Percentiles rank a stretch among this genome's conserved stretches.
These are phyloP conservation scores for Neonectria sp. DNA, from an alignment of 2,329 filamentous ascomycete genomes.

Conservation along the genomic window DNA sequence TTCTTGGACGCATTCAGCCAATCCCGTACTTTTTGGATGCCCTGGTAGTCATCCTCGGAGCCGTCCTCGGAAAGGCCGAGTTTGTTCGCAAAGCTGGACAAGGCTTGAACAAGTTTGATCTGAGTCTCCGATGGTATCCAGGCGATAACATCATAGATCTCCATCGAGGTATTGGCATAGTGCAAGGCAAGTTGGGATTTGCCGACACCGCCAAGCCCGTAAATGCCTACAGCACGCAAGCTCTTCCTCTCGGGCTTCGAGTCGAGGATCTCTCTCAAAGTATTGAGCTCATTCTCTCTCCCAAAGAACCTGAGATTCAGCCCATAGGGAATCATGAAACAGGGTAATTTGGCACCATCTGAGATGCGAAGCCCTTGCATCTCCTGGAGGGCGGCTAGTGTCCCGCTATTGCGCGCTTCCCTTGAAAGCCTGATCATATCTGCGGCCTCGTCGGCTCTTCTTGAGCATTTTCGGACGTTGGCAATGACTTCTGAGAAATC, in stretches of 20 bases:
- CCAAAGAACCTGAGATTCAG: constrained; percentile 11
- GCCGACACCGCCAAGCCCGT: constrained; percentile 21
- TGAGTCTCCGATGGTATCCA: constrained; percentile 23
- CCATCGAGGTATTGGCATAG: constrained; percentile 21
- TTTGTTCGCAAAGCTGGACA: constrained; percentile 18
- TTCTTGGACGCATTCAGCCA: constrained; percentile 20
- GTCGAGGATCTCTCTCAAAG: background rate
- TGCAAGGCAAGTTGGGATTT: constrained; percentile 27
- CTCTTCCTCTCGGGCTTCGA: background rate
- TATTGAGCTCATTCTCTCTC: constrained; percentile 1
- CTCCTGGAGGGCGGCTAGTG: constrained; percentile 1
- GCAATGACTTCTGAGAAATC: constrained; percentile 6
- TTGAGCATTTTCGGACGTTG: background rate
- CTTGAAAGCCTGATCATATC: background rate
- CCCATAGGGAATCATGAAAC: constrained; percentile 3
- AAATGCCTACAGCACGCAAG: constrained; percentile 5
- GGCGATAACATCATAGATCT: constrained; percentile 23
- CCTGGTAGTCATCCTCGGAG: constrained; percentile 4
- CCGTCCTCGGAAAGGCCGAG: constrained; percentile 18
- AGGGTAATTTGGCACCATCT: background rate
- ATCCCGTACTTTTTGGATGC: constrained; percentile 17
- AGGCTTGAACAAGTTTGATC: constrained; percentile 23
- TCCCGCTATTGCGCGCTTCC: constrained; percentile 1
- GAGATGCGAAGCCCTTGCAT: constrained; percentile 3
- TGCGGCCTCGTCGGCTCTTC: background rate